Percentiles rank a stretch among this genome's conserved stretches.
These are phyloP conservation scores for Amphicarpaea edgeworthii DNA, from an alignment of 306 rosid genomes.

Conservation along the genomic window DNA sequence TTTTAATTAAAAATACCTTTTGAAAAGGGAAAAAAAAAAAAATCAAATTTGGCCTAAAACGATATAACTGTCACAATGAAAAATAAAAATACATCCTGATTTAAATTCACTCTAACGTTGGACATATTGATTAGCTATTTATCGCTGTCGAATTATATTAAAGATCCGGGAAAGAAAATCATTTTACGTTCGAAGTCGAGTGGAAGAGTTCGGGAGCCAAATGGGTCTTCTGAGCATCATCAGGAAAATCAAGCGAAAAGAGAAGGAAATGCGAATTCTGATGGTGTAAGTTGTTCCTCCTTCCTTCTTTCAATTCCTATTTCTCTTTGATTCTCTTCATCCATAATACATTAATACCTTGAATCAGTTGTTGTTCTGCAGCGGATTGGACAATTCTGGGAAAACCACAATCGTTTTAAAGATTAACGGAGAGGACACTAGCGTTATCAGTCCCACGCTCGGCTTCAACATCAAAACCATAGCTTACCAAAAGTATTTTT, in stretches of 20 bases:
- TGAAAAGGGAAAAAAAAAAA: background rate
- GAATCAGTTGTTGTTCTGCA: constrained; percentile 34
- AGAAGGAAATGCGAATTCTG: constrained; percentile 91
- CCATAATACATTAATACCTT: background rate
- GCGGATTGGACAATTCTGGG: constrained; percentile 95
- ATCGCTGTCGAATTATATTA: background rate
- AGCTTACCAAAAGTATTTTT: constrained; percentile 68
- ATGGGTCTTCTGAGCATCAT: constrained; percentile 94
- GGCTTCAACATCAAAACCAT: constrained; percentile 98
- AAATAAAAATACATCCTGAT: background rate
- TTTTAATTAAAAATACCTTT: background rate
- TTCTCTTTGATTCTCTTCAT: background rate
- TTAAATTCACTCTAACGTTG: background rate
- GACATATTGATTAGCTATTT: background rate
- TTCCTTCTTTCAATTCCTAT: constrained; percentile 1
- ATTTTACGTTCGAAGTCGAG: background rate
- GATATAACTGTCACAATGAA: background rate
- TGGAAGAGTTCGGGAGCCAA: background rate
- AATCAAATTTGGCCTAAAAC: background rate
- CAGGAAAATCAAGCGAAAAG: constrained; percentile 84
- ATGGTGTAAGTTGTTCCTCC: constrained; percentile 77
- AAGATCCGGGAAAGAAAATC: background rate
- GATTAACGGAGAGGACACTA: constrained; percentile 94
- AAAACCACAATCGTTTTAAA: constrained; percentile 90
- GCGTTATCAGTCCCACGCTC: constrained; percentile 92